Base-by-base conservation (phyloP, 1,284 basidiomycete species). In the Singerocomus inundabilis region DNA sequence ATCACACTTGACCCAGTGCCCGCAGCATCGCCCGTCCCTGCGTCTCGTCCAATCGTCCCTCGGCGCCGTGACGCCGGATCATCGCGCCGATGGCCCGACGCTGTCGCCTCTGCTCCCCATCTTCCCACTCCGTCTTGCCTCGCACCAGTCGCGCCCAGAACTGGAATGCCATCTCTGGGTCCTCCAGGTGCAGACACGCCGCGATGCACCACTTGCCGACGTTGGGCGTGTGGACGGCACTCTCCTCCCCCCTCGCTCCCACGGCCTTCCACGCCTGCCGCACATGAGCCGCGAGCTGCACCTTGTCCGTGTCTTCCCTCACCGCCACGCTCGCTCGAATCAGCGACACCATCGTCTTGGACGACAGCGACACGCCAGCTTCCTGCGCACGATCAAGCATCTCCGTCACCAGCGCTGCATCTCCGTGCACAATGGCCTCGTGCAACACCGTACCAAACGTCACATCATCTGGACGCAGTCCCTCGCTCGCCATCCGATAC, bases 371-470 rank as follows among this genome's bases (percentile, higher is more conserved):
- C 29, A 69, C 57, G 4, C 71, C 68, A 13, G 69, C 55, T 37
- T 64, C 55, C 21, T 65, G 66, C 33, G 77, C 72, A 36, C 64
- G 70, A 29, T 56, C 56, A 32, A 80, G 63, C 55, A 84, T 66
- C 29, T 70, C 56, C n/a, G 62, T 49, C 24, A 77, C 78, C 24
- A 84, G 63, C 36, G 66, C 61, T 34, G 60, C 49, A 51, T 86
- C 74, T 28, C 70, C 68, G 34, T 75, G 71, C 16, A 66, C 51
- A 31, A 78, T 62, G 11, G 84, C 82, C 49, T 74, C 71, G 53
- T 84, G 79, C 46, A 87, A 67, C 40, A 85, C 72, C 0, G 81
- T 84, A 25, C 81, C 82, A 63, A 77, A 81, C 39, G 79, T 76
- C 32, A 80, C 72, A 18, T 62, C 63, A 60, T 81, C 77, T 1